Conservation (phyloP, 2,329 filamentous ascomycete genomes). For the Dothiorella sarmentorum region DNA sequence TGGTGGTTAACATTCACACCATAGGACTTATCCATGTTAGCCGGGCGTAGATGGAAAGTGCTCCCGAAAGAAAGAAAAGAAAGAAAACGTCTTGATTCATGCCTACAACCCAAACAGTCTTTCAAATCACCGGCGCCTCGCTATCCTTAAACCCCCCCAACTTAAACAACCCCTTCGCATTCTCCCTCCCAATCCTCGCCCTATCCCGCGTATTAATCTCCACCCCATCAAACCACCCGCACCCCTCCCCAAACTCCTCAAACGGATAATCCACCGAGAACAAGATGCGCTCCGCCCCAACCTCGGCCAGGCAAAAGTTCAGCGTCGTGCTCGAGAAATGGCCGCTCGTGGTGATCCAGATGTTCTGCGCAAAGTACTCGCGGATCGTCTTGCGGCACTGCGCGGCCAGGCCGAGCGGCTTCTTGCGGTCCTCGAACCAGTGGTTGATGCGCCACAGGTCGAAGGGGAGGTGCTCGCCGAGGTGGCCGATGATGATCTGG, state of each 20-base stretch:
- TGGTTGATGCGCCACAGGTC: conserved; percentile 39
- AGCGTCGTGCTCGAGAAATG: conserved; percentile 41
- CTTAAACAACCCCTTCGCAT: conserved; percentile 44
- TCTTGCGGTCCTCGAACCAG: conserved; percentile 46
- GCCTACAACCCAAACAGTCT: too few species aligned
- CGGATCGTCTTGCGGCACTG: conserved; percentile 33
- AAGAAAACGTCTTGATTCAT: too few species aligned
- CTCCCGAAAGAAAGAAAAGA: too few species aligned
- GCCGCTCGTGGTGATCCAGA: conserved; percentile 43
- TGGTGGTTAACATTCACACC: too few species aligned
- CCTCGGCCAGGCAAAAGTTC: conserved; percentile 41
- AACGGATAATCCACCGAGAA: conserved; percentile 40
- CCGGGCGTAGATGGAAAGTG: too few species aligned
- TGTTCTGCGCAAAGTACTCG: conserved; percentile 42
- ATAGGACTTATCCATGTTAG: too few species aligned
- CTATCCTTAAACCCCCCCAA: conserved; percentile 26
- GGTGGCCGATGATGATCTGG: conserved; percentile 43
- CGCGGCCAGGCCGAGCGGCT: conserved; percentile 26
- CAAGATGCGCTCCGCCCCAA: conserved; percentile 40
- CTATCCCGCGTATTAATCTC: not conserved
- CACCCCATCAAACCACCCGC: conserved; percentile 28
- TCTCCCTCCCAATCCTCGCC: conserved; percentile 45
- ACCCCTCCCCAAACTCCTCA: conserved; percentile 28
- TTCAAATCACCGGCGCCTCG: conserved; percentile 17
- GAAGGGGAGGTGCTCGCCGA: conserved; percentile 46